Conservation (phyloP, 305 asterid species). For the Fraxinus paxiana region DNA sequence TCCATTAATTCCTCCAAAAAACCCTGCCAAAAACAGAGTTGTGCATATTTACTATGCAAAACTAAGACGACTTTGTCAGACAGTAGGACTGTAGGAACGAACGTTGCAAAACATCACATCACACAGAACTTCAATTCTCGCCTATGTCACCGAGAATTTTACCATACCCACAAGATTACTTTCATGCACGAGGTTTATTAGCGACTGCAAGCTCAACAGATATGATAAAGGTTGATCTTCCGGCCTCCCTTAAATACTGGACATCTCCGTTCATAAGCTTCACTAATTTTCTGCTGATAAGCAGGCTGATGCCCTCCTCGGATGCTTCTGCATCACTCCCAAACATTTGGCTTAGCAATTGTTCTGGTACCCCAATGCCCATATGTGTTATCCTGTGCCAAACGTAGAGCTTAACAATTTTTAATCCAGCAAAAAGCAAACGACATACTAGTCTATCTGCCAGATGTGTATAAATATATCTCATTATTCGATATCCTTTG, state of each 20-base stretch:
- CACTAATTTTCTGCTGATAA: slow-evolving; percentile 73
- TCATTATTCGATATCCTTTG: not conserved
- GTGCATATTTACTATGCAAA: not conserved
- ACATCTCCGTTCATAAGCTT: slow-evolving; percentile 95
- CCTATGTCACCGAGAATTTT: not conserved
- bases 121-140: not conserved
- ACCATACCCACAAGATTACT: not conserved
- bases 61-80: not conserved
- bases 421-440: not conserved
- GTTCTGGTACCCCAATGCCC: slow-evolving; percentile 78
- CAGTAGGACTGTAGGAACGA: not conserved
- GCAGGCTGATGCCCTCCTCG: slow-evolving; percentile 83
- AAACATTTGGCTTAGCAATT: slow-evolving; percentile 65
- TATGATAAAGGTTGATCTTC: slow-evolving; percentile 66
- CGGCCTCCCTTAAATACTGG: slow-evolving; percentile 80
- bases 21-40: not conserved
- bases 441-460: not conserved
- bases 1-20: not conserved
- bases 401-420: not conserved
- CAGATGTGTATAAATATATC: not conserved
- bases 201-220: slow-evolving; percentile 74
- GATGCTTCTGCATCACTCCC: slow-evolving; percentile 50
- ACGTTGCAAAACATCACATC: not conserved
- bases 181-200: slow-evolving; percentile 25
- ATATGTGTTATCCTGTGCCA: slow-evolving; percentile 62